Base-by-base conservation (phyloP, 2,329 filamentous ascomycete species). In the Arthrinium phaeospermum region DNA sequence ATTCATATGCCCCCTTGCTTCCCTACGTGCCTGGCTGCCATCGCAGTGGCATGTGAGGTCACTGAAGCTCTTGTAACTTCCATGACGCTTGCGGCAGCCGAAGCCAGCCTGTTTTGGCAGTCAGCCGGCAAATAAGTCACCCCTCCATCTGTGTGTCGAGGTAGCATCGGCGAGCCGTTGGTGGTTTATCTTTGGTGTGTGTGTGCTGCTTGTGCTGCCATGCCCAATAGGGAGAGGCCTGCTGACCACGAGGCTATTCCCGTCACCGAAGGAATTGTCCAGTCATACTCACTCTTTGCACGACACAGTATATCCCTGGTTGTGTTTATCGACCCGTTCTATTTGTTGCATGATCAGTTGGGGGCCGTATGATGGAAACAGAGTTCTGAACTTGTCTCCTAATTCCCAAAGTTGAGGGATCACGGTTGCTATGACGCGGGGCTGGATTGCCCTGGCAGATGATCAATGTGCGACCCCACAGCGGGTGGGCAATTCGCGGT, bases 181-280 rank as follows among this genome's bases (percentile, higher is more conserved):
- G 53, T 37, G 53, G 53, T 61, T 61, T 22, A 30, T 45, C 16
- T 16, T 61, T 22, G 22, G 53, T 51, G 47, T 51, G 47, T 12
- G 27, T 37, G 53, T 61, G 30, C 34, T 61, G 19, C 30, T 30
- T 34, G 14, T 61, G 34, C 30, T n/a, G 34, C 57, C 57, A 41
- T n/a, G 7, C 8, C 57, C 34, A 64, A 64, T 64, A 64, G 34
- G n/a, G n/a, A 41, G 34, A 41, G 30, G 10, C 57, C 57, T 64
- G 57, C 57, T 64, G 57, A 64, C 57, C 57, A 64, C 57, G 34
- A 64, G 57, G 57, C 30, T 64, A 19, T 64, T 64, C 57, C 34
- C 34, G 57, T 64, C 57, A 41, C 30, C 5, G 57, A 41, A n/a
- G 57, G 30, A 41, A 64, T 64, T 64, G 57, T 8, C 57, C 57